Evolutionary conservation across 495 filamentous ascomycete genomes (phyloP), one percentile per base, ranked within the genome.

Genomic region (Alectoria sarmentosa): DNA sequence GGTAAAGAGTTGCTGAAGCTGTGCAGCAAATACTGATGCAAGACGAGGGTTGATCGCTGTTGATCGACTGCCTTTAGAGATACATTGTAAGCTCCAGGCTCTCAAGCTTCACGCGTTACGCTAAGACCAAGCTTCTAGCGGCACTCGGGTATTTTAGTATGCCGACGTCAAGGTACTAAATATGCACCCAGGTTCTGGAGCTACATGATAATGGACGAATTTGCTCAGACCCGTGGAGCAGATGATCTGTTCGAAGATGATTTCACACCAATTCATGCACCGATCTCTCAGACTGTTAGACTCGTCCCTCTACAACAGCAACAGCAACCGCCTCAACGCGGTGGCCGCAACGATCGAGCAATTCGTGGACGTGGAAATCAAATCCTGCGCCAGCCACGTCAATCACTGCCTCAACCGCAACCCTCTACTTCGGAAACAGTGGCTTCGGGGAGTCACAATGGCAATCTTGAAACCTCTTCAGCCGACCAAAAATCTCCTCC

Each of bases 171-270:
- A 32, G 5, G 26, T 30, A 32, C 23, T 38, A 28, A 44, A 57
- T 63, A n/a, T 23, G 30, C 38, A 42, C 61, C 23, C 36, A 54
- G 19, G 17, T 32, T 32, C 28, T 54, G 32, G 13, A 32, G 30
- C 49, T 54, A 28, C 49, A 30, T 15, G 30, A 63, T 30, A 30
- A 76, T 77, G 74, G 76, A 79, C 65, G 77, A 76, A 56, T 89
- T 89, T 67, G 86, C 86, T 23, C 88, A 89, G 69, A 87, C 87
- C 0, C 79, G 86, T 37, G 80, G 79, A 15, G 81, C 80, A 21
- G 87, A 90, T 66, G 86, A 90, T 72, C 74, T 90, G 21, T 89
- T 89, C 69, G 84, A 87, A 67, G 87, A 90, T 69, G 88, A 89
- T 69, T 87, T 89, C 67, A 84, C 84, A 41, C 87, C 88, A 7